Evolutionary conservation across 192 early-diverging fungal species (phyloP).

Genomic region (Dissophora ornata): DNA sequence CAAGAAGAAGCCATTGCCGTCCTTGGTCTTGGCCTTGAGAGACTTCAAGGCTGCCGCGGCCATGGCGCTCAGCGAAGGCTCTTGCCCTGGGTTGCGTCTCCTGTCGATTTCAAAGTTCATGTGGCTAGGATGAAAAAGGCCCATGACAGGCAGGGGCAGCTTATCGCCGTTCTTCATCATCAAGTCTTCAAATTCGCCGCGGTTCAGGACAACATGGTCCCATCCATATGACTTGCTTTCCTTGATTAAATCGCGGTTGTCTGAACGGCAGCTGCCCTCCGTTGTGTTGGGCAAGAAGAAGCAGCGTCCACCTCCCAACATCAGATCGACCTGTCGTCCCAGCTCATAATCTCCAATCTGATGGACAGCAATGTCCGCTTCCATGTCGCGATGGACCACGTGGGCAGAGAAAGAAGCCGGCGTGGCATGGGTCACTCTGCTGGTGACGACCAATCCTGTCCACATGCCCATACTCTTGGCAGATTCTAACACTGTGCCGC

Average conservation of each 20-base stretch:
- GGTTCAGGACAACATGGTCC: conserved; percentile 62
- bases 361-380: conserved; percentile 89
- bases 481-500: conserved; percentile 94
- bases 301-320: conserved; percentile 94
- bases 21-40: conserved; percentile 62
- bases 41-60: conserved; percentile 82
- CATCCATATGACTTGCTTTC: conserved; percentile 71
- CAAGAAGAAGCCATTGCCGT: conserved; percentile 86
- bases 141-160: conserved; percentile 73
- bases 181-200: conserved; percentile 73
- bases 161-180: conserved; percentile 11
- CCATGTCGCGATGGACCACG: conserved; percentile 79
- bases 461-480: conserved; percentile 84
- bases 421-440: conserved; percentile 94
- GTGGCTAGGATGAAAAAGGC: conserved; percentile 85
- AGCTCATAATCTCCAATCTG: conserved; percentile 92
- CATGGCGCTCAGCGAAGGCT: conserved; percentile 91
- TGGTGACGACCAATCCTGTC: conserved; percentile 94
- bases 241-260: conserved; percentile 74
- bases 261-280: conserved; percentile 78
- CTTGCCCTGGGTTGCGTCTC: conserved; percentile 46
- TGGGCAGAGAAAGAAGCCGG: conserved; percentile 87
- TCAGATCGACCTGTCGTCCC: conserved; percentile 84
- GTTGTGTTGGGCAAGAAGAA: conserved; percentile 82
- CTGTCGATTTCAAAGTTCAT: conserved; percentile 95